Conservation (phyloP, 805 yeast species). For the Candida tammaniensis region DNA sequence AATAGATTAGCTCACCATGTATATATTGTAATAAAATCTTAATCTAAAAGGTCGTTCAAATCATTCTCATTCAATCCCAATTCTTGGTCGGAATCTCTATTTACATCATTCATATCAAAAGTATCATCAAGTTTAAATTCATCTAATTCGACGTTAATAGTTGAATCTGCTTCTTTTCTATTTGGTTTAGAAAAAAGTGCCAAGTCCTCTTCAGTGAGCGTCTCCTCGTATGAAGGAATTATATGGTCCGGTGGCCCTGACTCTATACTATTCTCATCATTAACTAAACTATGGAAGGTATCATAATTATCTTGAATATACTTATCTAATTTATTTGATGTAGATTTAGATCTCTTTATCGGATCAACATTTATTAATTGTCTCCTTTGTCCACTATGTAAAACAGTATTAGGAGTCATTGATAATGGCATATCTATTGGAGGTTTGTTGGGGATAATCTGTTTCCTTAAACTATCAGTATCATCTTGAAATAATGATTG, state of each 20-base stretch:
- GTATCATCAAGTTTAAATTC: slow-evolving; percentile 7
- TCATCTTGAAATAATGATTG: slow-evolving; percentile 20
- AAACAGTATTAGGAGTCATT: slow-evolving; percentile 3
- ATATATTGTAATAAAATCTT: not conserved
- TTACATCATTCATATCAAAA: slow-evolving; percentile 8
- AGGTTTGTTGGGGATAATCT: slow-evolving; percentile 2
- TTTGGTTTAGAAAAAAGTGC: slow-evolving; percentile 12
- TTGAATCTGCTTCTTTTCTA: slow-evolving; percentile 26
- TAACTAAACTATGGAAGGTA: slow-evolving; percentile 13
- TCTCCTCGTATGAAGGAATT: not conserved
- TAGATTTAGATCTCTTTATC: slow-evolving; percentile 7
- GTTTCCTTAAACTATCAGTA: slow-evolving; percentile 26
- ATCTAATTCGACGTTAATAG: slow-evolving; percentile 1
- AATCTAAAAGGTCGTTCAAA: slow-evolving; percentile 35
- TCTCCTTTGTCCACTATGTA: slow-evolving; percentile 1
- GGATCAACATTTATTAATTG: slow-evolving; percentile 12
- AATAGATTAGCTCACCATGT: slow-evolving; percentile 10
- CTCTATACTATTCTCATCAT: slow-evolving; percentile 20
- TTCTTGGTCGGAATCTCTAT: slow-evolving; percentile 12
- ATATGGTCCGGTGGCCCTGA: slow-evolving; percentile 7
- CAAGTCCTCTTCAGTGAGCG: slow-evolving; percentile 3
- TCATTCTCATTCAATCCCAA: slow-evolving; percentile 35
- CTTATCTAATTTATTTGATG: slow-evolving; percentile 20
- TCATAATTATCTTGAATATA: slow-evolving; percentile 1
- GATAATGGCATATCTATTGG: slow-evolving; percentile 4